Percentiles rank a stretch among this genome's conserved stretches.
These are phyloP conservation scores for Xanthoconium separans DNA, from an alignment of 1,284 basidiomycete genomes.

Conservation along the genomic window DNA sequence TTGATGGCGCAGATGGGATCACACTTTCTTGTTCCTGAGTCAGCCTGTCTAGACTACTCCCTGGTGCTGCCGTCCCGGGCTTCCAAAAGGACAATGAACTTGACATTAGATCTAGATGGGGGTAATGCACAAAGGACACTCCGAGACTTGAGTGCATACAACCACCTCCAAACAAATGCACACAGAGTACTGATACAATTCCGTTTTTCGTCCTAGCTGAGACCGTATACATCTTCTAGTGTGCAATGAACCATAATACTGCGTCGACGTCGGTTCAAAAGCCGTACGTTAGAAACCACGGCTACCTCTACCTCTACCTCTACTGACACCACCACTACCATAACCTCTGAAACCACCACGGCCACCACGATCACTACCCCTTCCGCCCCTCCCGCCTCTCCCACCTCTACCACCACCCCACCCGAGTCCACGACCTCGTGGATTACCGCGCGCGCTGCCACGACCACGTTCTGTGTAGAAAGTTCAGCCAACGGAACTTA, in stretches of 20 bases:
- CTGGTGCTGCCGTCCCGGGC: constrained; percentile 82
- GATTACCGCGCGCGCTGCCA: constrained; percentile 39
- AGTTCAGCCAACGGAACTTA: constrained; percentile 2
- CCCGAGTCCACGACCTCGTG: constrained; percentile 44
- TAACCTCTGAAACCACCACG: constrained; percentile 44
- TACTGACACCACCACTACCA: constrained; percentile 41
- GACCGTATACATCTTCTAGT: too few relatives aligned
- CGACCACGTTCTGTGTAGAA: constrained; percentile 55
- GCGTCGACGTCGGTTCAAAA: neutral
- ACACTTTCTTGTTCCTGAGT: constrained; percentile 73
- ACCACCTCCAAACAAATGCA: too few relatives aligned
- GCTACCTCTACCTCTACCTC: constrained; percentile 36
- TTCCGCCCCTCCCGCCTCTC: constrained; percentile 38
- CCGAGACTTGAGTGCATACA: too few relatives aligned
- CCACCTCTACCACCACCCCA: constrained; percentile 42
- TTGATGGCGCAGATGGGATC: constrained; percentile 62
- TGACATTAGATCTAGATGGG: constrained; percentile 24
- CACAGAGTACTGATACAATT: too few relatives aligned
- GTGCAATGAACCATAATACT: too few relatives aligned
- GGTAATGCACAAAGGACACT: too few relatives aligned
- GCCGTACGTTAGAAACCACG: constrained; percentile 42
- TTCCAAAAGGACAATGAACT: constrained; percentile 70
- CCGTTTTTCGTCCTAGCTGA: too few relatives aligned
- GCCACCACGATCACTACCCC: constrained; percentile 40
- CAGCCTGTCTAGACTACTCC: constrained; percentile 84